Evolutionary conservation across 2,329 filamentous ascomycete species (phyloP), one percentile per base, ranked within the genome.

Genomic region (Pseudopithomyces maydicus): DNA sequence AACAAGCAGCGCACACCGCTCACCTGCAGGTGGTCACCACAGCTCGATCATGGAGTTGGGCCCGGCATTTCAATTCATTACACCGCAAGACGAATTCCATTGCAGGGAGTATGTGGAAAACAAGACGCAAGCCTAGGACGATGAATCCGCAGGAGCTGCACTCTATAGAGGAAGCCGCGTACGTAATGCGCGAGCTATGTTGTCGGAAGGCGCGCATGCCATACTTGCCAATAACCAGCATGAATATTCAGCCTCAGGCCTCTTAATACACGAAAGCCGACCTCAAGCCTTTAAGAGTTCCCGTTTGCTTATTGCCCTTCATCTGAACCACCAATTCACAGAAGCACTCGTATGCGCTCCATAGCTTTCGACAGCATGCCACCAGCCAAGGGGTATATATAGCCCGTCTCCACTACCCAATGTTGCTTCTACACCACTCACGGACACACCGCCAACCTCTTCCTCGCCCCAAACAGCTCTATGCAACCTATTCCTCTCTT

Each of bases 1-100:
- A 17, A 23, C 42, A 52, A 39, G 14, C 19, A 33, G 43, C 32
- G 15, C 32, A 35, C 26, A 29, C 26, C 8, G 64, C 80, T 65
- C 73, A 90, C 91, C 90, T 92, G 85, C 93, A 98, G 14, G 90
- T 95, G 4, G 93, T 97, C 33, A 97, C 91, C 1, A 97, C 83
- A 11, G 92, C 93, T 60, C 84, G 82, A 39, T 90, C 86, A 33
- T 80, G 82, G 33, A 97, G 82, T 62, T 88, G 84, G 39, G 79
- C 80, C 45, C 91, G 85, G 69, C 94, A 97, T 59, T 88, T 89
- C 35, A 93, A 81, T 26, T 86, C 84, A 73, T 97, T 97, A 80
- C 94, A 97, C 35, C 86, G 84, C 22, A 97, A 79, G 20, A 82
- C 79, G 57, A 88, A 85, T 56, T 96, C 91, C 90, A 96, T 95